Evolutionary conservation across 2,329 filamentous ascomycete species (phyloP).

Genomic region (Dendryphion nanum): DNA sequence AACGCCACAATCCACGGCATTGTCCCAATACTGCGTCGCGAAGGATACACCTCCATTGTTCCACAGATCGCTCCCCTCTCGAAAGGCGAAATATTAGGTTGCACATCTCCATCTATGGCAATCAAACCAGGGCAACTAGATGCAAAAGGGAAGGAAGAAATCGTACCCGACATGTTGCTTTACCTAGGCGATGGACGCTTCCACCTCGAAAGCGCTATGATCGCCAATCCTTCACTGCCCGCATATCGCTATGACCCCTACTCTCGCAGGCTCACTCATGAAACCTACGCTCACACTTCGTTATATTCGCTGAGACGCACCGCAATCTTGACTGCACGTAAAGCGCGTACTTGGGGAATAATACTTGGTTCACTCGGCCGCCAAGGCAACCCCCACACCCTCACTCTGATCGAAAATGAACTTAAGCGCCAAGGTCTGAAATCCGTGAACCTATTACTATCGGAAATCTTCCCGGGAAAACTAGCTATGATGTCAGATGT

Average conservation of each 20-base stretch:
- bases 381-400: slow-evolving; percentile 92
- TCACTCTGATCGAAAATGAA: slow-evolving; percentile 79
- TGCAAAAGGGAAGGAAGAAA: slow-evolving; percentile 48
- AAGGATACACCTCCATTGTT: slow-evolving; percentile 81
- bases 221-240: slow-evolving; percentile 87
- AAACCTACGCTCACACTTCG: slow-evolving; percentile 87
- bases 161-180: slow-evolving; percentile 66
- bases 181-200: slow-evolving; percentile 93
- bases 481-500: slow-evolving; percentile 89
- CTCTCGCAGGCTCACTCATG: slow-evolving; percentile 83
- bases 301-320: slow-evolving; percentile 78
- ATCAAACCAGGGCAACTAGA: slow-evolving; percentile 33
- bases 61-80: slow-evolving; percentile 91
- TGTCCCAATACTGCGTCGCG: slow-evolving; percentile 71
- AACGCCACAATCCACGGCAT: slow-evolving; percentile 94
- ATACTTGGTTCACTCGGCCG: slow-evolving; percentile 90
- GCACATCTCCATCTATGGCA: slow-evolving; percentile 70
- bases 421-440: slow-evolving; percentile 71
- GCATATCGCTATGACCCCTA: slow-evolving; percentile 98
- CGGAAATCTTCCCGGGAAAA: slow-evolving; percentile 96
- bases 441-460: slow-evolving; percentile 81
- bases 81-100: slow-evolving; percentile 96
- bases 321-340: slow-evolving; percentile 73
- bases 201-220: slow-evolving; percentile 98
- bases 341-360: slow-evolving; percentile 86